Evolutionary conservation across 352 stramenopile species (phyloP), one percentile per base, ranked within the genome.

Genomic region (Globisporangium cylindrosporum): DNA sequence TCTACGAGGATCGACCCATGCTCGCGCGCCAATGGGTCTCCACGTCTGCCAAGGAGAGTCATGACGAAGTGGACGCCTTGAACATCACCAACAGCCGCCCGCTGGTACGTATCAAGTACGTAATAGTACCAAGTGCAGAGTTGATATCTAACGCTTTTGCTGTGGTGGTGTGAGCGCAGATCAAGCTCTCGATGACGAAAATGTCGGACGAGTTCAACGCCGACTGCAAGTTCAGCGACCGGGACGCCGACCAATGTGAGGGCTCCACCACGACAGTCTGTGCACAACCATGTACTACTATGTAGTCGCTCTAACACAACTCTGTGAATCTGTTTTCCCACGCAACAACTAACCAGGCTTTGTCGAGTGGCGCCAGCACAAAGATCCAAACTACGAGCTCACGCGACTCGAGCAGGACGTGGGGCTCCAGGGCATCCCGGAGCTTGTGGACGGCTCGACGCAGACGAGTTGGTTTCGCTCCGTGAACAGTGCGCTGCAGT

Each of bases 391-490:
- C 62, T 92, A 92, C 49, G 87, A 95, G 55, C 78, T 95, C 36
- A 89, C 81, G 53, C 73, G 87, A 0, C 62, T 91, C 65, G 87
- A 93, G 67, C 84, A 93, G 67, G 85, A 95, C 69, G 73, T 93
- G 12, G 87, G 85, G 7, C 69, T 95, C 38, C 87, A 95, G 56
- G 84, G 84, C 14, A 89, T 89, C 32, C 80, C 82, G 0, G 73
- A 86, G n/a, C 74, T 92, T 46, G 81, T 90, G 32, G 86, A 93
- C 67, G 74, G 73, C 58, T 73, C 75, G 7, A 94, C 86, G 22
- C 87, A 93, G 64, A 95, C 87, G 48, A 92, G 80, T 27, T 95
- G 85, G 87, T 95, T 93, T 64, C 87, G 87, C 18, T 90, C 85
- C 0, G 82, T 95, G 25, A 93, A 95, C 66, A 93, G 82, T 57